Evolutionary conservation across 139 green algal genomes (phyloP), one percentile per base, ranked within the genome.

Genomic region (Haematococcus sp.): DNA sequence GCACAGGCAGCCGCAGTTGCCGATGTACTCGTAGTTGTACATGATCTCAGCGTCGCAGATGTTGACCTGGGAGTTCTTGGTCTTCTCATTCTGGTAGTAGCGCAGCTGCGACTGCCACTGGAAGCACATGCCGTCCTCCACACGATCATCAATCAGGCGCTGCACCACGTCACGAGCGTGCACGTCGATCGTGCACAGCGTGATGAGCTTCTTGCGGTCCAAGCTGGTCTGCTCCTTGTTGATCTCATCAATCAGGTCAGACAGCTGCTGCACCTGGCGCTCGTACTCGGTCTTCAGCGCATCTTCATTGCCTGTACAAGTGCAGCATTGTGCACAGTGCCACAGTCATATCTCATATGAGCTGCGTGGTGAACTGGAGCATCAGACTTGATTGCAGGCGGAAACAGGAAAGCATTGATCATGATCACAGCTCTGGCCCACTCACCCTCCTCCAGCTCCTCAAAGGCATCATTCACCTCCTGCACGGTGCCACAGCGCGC

Each of bases 111-210:
- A 90, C 80, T 97, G 93, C 93, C 93, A 98, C 77, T 94, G 90
- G 78, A 96, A 97, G 80, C 81, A 89, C 43, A 87, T 83, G 20
- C 68, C 80, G 40, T 80, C 83, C 66, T 97, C 93, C 9, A 93
- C 88, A 23, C 88, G 80, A 76, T 97, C 93, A 13, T 97, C 81
- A 60, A 89, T 85, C 52, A 97, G 86, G 23, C 91, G 83, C 77
- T 91, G 84, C 40, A 97, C 83, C 20, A 98, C 92, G 56, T 98
- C 93, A 28, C 93, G 87, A 1, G 92, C 91, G 70, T 98, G 93
- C 67, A 97, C 94, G 68, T 98, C 93, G 65, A 98, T 93, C 1
- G 93, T 98, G 80, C 93, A 97, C 66, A 98, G 88, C 16, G 92
- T 97, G 83, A 98, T 95, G 65, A 97, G 87, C 89, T 95, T 96